Base-by-base conservation (phyloP, 1,139 yeast species). In the Pichia sp. region DNA sequence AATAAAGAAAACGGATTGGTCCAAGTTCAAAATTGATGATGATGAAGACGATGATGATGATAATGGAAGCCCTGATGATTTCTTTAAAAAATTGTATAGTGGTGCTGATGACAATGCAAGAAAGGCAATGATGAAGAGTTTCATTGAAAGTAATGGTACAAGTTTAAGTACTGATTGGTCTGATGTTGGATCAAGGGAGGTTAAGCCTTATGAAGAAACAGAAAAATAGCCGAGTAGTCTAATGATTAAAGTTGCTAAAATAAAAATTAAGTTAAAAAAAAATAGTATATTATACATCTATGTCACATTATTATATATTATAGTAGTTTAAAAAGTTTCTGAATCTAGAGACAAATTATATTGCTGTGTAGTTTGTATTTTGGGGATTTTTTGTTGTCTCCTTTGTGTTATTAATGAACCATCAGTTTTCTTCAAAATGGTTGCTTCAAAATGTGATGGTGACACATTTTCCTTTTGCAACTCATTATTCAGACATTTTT, bases 61-160 rank as follows among this genome's bases (percentile, higher is more conserved):
- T 6, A 70, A 68, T 4, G 63, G 48, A 6, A 48, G 51, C 27
- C 62, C 65, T 7, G 66, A 82, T 52, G 85, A 75, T 0, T 89
- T 94, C 60, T 92, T 94, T 69, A 76, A 80, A 55, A 74, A 79
- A 53, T 64, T 94, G 13, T 94, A 85, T 67, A 75, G 77, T 38
- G 81, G 77, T 55, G 94, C 95, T 0, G 96, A 89, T 61, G 95
- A 85, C 12, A 96, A 92, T 60, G 84, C 96, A 1, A 74, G 73
- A 57, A 74, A 95, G 50, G 99, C 99, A 1, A 94, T 94, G 97
- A 85, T 88, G 94, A 94, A 94, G 68, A 87, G 96, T 46, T 92
- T 79, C 60, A 73, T 80, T n/a, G 97, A 94, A 66, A 86, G 96
- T 57, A 85, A 86, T 56, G 99, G 99, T 20, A 94, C 98, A 0